Base-by-base conservation (phyloP, 2,329 filamentous ascomycete species). In the Penicillium concentricum region DNA sequence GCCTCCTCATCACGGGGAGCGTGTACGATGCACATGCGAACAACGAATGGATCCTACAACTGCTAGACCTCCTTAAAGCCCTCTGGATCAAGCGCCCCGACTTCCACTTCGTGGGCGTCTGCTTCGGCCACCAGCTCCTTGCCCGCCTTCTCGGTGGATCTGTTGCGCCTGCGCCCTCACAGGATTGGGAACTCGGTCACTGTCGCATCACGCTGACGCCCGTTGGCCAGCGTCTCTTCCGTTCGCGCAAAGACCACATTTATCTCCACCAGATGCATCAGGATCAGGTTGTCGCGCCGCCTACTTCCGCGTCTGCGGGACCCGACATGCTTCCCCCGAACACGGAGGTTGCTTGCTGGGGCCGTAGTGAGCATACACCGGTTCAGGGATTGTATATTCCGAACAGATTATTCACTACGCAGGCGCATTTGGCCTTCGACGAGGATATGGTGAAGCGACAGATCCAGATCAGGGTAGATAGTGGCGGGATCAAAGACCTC, bases 71-170 rank as follows among this genome's bases (percentile, higher is more conserved):
- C 12, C 71, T 85, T 9, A 74, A 73, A 67, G 68, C 80, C 32
- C 63, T 85, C 4, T 86, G 82, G 82, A 67, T 69, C 7, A 68
- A 73, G 5, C 74, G 80, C 2, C 81, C 81, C 1, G 77, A 82
- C 20, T 80, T 84, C 45, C 78, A 79, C 34, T 79, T 79, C 60
- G 70, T 74, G 10, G 78, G 78, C 18, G 76, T 81, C 37, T 81
- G 78, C 57, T 81, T 81, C 56, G 78, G 78, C 16, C 78, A 81
- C 50, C 78, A 81, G 61, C 68, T 81, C 18, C 72, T 81, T 13
- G 76, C 72, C 28, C 76, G 78, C 20, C 69, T 73, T 2, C 72
- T 81, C 1, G 78, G 78, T 7, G 70, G 74, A 5, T 66, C 61
- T 15, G 72, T 81, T 16, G 66, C 72, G 28, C 67, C 72, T 3